Conservation (phyloP, 129 eudicot genomes). For the Lactuca saligna region DNA sequence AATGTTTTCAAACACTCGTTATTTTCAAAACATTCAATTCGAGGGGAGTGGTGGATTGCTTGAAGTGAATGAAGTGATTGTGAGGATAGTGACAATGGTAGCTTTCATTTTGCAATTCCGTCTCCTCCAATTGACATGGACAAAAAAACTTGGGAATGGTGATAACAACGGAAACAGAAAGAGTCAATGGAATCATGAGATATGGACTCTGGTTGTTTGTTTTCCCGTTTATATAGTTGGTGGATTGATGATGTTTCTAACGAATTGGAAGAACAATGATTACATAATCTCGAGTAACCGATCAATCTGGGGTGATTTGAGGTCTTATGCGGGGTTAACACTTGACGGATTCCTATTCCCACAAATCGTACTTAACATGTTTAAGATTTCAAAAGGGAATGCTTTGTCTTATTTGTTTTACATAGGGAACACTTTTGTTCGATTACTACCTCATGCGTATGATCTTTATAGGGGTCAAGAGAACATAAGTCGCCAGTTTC, state of each 20-base stretch:
- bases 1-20: slow-evolving; percentile 27
- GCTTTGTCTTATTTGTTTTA: slow-evolving; percentile 51
- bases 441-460: slow-evolving; percentile 61
- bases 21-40: slow-evolving; percentile 26
- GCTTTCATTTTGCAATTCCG: slow-evolving; percentile 59
- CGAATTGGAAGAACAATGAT: slow-evolving; percentile 36
- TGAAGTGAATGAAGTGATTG: slow-evolving; percentile 62
- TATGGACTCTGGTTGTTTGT: slow-evolving; percentile 34
- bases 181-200: slow-evolving; percentile 43
- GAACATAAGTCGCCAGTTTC: slow-evolving; percentile 24
- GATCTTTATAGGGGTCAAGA: slow-evolving; percentile 54
- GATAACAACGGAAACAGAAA: neutral
- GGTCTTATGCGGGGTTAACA: slow-evolving; percentile 64
- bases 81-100: slow-evolving; percentile 63
- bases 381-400: slow-evolving; percentile 44
- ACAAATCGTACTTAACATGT: slow-evolving; percentile 57
- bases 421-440: slow-evolving; percentile 60
- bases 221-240: slow-evolving; percentile 47
- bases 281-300: neutral
- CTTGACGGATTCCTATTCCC: slow-evolving; percentile 76
- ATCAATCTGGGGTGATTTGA: slow-evolving; percentile 47
- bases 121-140: slow-evolving; percentile 67
- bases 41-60: slow-evolving; percentile 47
- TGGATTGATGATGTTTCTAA: slow-evolving; percentile 37
- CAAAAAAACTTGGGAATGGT: slow-evolving; percentile 23